A percentile compares a stretch with the other conserved stretches of the same genome.
phyloP scores from a whole-genome alignment of 169 alveolate species.

The Eimeria tenella region DNA sequence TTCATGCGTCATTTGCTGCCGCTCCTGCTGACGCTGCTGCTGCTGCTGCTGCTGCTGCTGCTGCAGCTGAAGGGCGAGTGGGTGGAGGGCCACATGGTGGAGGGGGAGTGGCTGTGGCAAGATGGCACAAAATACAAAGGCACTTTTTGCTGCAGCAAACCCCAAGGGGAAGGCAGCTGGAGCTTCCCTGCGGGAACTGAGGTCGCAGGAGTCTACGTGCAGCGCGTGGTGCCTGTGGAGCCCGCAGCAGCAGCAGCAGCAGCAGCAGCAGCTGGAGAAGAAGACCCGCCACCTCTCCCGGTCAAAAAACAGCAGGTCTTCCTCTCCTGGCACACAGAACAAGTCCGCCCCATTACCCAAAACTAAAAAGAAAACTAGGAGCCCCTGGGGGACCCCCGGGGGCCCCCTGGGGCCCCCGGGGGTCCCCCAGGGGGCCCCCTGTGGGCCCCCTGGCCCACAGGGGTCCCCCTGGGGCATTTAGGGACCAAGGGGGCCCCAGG shows the following conservation, averaged over 20 bases:
- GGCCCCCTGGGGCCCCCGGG: neutral
- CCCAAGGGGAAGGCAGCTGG: slow-evolving; percentile 91
- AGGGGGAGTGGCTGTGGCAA: slow-evolving; percentile 92
- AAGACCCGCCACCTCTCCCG: neutral
- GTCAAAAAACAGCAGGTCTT: neutral
- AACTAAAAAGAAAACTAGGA: too few species aligned
- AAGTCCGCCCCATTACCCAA: neutral
- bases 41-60: slow-evolving; percentile 27
- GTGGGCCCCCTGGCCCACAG: neutral
- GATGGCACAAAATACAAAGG: slow-evolving; percentile 90
- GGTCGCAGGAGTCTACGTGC: slow-evolving; percentile 87
- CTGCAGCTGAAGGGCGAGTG: slow-evolving; percentile 88
- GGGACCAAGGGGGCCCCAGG: neutral
- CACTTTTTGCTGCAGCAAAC: slow-evolving; percentile 88
- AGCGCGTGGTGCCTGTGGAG: slow-evolving; percentile 85
- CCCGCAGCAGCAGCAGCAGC: slow-evolving; percentile 37
- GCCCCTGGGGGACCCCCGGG: neutral
- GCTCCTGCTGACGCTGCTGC: neutral
- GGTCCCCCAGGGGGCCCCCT: neutral
- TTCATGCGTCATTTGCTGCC: slow-evolving; percentile 3
- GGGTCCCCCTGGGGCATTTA: neutral
- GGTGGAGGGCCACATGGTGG: slow-evolving; percentile 87
- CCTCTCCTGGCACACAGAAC: neutral
- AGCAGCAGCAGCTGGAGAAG: neutral
- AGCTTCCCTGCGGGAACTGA: slow-evolving; percentile 87